phyloP scores from a whole-genome alignment of 2,329 filamentous ascomycete species.

The Pyrenophora teres region DNA sequence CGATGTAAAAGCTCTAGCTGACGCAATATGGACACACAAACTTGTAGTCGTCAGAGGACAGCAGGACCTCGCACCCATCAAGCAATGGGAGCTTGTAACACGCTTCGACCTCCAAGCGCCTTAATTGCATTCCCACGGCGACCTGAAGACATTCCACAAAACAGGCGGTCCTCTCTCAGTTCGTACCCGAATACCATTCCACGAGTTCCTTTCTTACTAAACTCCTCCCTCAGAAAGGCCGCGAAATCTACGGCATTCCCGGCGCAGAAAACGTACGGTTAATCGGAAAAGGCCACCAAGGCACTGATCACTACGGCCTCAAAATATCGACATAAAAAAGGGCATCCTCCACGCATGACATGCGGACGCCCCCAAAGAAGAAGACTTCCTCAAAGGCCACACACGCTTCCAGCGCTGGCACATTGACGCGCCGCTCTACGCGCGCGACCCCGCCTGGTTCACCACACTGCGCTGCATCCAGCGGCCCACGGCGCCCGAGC shows the following conservation, averaged over 20 bases:
- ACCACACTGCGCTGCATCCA: slow-evolving; percentile 51
- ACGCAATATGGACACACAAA: slow-evolving; percentile 53
- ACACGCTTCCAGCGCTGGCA: slow-evolving; percentile 57
- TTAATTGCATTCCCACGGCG: slow-evolving; percentile 51
- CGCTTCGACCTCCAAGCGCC: slow-evolving; percentile 51
- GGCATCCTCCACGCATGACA: slow-evolving; percentile 49
- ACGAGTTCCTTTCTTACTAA: neutral
- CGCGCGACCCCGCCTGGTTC: slow-evolving; percentile 50
- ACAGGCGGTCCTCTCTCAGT: slow-evolving; percentile 51
- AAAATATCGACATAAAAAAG: slow-evolving; percentile 42
- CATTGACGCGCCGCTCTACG: slow-evolving; percentile 55
- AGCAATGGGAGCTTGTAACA: slow-evolving; percentile 53
- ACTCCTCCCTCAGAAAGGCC: neutral
- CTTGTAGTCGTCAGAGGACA: slow-evolving; percentile 53
- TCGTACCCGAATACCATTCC: slow-evolving; percentile 13
- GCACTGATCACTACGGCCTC: slow-evolving; percentile 52
- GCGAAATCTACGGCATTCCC: slow-evolving; percentile 36
- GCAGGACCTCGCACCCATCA: slow-evolving; percentile 47
- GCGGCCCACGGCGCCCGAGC: slow-evolving; percentile 43
- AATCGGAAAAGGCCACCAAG: slow-evolving; percentile 55
- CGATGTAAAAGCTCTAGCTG: slow-evolving; percentile 32
- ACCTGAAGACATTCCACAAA: slow-evolving; percentile 49
- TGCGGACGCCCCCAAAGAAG: slow-evolving; percentile 48
- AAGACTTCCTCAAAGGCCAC: slow-evolving; percentile 52
- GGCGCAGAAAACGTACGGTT: slow-evolving; percentile 53